Base-by-base conservation (phyloP, 805 yeast genomes). In the Nematodospora valgi region DNA sequence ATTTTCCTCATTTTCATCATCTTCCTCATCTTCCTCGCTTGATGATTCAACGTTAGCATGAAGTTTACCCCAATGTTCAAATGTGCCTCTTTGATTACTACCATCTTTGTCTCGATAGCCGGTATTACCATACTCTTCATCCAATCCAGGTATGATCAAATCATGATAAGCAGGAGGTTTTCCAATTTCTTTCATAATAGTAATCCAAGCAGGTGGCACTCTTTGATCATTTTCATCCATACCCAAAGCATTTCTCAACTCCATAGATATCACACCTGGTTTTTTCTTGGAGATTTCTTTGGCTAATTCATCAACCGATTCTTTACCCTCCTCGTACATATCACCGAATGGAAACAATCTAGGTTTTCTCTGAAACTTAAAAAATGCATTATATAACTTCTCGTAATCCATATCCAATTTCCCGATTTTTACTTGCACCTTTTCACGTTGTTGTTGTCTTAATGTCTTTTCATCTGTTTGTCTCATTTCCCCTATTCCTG, bases 351-450 rank as follows among this genome's bases (percentile, higher is more conserved):
- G 69, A 15, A 76, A 69, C 32, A 91, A 47, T 27, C 70, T 64
- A 0, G 97, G 97, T 47, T 78, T 81, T 0, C 80, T 68, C 49
- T 91, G 96, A 48, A 74, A 64, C 52, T 81, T 82, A 70, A 87
- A 89, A 51, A 91, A 89, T 0, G 96, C 95, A 54, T 86, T 85
- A 52, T 86, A 80, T 14, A 91, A 58, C 44, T 78, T 83, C 43
- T 76, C 81, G 53, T 83, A 89, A 57, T 91, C 97, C 16, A 93
- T 74, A 54, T 91, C 98, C 15, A 91, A 56, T 34, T 79, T 69
- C 1, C 94, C 94, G 78, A 87, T 68, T 53, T 86, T 86, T 0
- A 96, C 96, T 55, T 86, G 96, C 0, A 88, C 94, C 34, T 84
- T 70, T 38, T 85, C 91, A 43, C 97, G 70, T 55, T 82, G 82